phyloP scores from a whole-genome alignment of 495 filamentous ascomycete species.

The Penicillium alfredii region DNA sequence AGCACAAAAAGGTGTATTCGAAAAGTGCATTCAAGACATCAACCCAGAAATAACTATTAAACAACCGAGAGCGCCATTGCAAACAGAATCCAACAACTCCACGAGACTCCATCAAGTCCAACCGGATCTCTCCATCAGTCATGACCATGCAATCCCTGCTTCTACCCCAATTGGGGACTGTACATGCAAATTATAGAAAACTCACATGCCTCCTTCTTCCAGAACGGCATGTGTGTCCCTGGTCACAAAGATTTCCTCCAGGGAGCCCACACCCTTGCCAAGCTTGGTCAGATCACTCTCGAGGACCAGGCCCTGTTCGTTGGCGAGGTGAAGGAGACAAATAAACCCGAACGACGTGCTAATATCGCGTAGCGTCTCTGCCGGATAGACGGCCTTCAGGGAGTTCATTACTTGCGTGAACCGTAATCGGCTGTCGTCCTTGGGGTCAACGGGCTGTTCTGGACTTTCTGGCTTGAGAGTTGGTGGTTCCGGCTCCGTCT shows the following conservation, averaged over 20 bases:
- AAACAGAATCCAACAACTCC: conserved; percentile 23
- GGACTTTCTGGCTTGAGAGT: conserved; percentile 29
- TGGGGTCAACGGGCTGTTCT: conserved; percentile 9
- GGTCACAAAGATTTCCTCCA: conserved; percentile 43
- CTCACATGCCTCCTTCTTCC: conserved; percentile 34
- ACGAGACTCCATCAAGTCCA: conserved; percentile 2
- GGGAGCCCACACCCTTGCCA: conserved; percentile 18
- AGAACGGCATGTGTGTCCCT: conserved; percentile 36
- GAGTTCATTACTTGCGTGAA: conserved; percentile 91
- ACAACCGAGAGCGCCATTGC: not conserved
- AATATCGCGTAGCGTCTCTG: conserved; percentile 82
- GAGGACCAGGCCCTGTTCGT: conserved; percentile 85
- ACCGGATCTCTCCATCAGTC: conserved; percentile 1
- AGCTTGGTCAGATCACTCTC: conserved; percentile 41
- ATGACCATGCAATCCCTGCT: conserved; percentile 3
- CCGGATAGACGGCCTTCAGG: conserved; percentile 78
- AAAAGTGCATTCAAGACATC: not conserved
- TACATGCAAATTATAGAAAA: conserved; percentile 17
- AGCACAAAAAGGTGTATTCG: no score
- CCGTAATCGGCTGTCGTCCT: conserved; percentile 52
- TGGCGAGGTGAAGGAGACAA: conserved; percentile 89
- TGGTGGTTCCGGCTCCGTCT: conserved; percentile 27
- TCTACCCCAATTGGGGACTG: no score
- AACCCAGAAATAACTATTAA: not conserved
- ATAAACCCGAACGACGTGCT: conserved; percentile 98